Percentiles rank a stretch among this genome's conserved stretches.
phyloP scores from a whole-genome alignment of 306 rosid genomes.

The Malus sylvestris region DNA sequence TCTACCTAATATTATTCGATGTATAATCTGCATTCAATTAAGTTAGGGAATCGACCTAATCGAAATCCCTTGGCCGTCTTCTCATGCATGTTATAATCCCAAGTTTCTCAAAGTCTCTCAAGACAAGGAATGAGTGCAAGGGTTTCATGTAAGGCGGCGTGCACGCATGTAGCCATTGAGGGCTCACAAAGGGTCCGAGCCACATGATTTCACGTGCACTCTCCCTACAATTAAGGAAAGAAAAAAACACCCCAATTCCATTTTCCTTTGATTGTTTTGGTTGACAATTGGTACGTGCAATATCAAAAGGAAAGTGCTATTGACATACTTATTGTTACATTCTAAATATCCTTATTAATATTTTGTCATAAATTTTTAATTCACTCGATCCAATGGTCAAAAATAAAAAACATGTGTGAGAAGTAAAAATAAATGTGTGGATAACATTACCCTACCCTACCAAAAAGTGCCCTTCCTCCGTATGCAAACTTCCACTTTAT shows the following conservation, averaged over 20 bases:
- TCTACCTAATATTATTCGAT: too few relatives aligned
- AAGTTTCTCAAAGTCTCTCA: neutral
- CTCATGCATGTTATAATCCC: too few relatives aligned
- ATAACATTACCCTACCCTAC: too few relatives aligned
- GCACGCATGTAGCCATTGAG: neutral
- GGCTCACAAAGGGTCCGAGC: neutral
- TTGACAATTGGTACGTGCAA: neutral
- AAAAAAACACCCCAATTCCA: neutral
- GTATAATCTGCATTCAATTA: neutral
- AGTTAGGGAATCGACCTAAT: neutral
- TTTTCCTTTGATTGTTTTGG: neutral
- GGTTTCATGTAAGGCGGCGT: neutral
- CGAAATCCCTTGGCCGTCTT: neutral
- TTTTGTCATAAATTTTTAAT: too few relatives aligned
- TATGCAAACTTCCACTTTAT: neutral
- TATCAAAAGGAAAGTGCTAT: too few relatives aligned
- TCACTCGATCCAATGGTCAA: too few relatives aligned
- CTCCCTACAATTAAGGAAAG: too few relatives aligned
- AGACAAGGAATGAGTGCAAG: neutral
- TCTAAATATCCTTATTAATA: too few relatives aligned
- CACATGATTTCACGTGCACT: constrained; percentile 1
- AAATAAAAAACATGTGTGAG: too few relatives aligned
- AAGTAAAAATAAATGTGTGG: too few relatives aligned
- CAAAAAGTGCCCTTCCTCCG: neutral
- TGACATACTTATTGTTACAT: too few relatives aligned